Percentiles rank a stretch among this genome's conserved stretches.
Evolutionary conservation across 768 basidiomycete genomes (phyloP).

Genomic region (Dacryopinax spathularia): DNA sequence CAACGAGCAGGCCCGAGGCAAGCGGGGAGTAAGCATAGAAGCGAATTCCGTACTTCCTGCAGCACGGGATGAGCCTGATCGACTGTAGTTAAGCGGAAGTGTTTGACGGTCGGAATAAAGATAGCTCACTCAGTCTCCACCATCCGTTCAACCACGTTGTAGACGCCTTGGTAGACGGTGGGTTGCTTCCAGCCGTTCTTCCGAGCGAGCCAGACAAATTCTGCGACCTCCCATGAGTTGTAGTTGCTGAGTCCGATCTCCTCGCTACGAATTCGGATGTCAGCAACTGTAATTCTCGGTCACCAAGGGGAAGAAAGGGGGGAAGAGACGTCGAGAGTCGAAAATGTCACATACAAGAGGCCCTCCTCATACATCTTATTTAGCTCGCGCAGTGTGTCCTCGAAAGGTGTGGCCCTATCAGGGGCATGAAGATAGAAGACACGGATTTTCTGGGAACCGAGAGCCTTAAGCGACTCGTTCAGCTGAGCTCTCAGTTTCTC

Average conservation of each 20-base stretch:
- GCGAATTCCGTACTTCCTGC: constrained; percentile 24
- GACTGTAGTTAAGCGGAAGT: not conserved
- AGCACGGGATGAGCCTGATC: constrained; percentile 20
- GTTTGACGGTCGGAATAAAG: constrained; percentile 19
- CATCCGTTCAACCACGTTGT: not conserved
- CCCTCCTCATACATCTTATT: constrained; percentile 45
- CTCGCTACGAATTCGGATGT: constrained; percentile 24
- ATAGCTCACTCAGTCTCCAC: not conserved
- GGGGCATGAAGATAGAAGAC: constrained; percentile 49
- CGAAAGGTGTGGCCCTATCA: constrained; percentile 42
- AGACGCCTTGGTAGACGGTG: constrained; percentile 1
- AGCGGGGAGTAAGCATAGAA: not conserved
- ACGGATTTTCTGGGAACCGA: constrained; percentile 34
- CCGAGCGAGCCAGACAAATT: not conserved
- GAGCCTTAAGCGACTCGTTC: constrained; percentile 31
- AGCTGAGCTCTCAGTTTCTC: constrained; percentile 33
- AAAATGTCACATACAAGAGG: constrained; percentile 31
- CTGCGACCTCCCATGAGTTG: constrained; percentile 37
- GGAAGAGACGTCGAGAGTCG: not conserved
- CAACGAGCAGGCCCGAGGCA: not conserved
- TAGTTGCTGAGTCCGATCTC: constrained; percentile 53
- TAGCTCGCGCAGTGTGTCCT: constrained; percentile 39
- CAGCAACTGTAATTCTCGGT: not conserved
- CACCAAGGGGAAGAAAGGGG: not conserved
- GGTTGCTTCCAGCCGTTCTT: not conserved